Conservation (phyloP, 2,329 filamentous ascomycete genomes). For the Pestalotiopsis sp. region DNA sequence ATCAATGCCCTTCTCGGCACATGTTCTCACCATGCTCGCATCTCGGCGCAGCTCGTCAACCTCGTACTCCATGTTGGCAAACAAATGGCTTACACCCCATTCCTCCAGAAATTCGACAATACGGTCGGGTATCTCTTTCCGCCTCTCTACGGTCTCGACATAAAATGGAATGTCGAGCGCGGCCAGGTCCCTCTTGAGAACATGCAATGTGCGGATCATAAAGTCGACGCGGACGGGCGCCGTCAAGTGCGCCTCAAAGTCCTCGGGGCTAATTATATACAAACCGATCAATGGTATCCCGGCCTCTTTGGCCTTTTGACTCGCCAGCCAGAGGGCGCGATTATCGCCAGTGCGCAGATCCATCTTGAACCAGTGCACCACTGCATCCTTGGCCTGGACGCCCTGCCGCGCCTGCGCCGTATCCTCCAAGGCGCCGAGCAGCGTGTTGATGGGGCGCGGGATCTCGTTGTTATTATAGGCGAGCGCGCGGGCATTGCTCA, state of each 20-base stretch:
- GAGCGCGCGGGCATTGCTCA: constrained; percentile 76
- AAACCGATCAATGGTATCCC: constrained; percentile 73
- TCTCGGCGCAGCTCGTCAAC: constrained; percentile 87
- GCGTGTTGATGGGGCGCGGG: constrained; percentile 71
- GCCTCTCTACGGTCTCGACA: constrained; percentile 70
- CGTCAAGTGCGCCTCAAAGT: constrained; percentile 79
- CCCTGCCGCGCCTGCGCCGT: constrained; percentile 57
- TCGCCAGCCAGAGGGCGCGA: constrained; percentile 68
- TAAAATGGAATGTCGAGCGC: constrained; percentile 77
- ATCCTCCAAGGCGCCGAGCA: constrained; percentile 62
- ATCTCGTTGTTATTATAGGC: constrained; percentile 74
- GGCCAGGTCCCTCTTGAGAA: constrained; percentile 67
- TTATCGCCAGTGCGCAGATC: constrained; percentile 79
- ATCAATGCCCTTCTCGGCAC: constrained; percentile 64
- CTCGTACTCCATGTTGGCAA: constrained; percentile 87
- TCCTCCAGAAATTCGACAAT: constrained; percentile 67
- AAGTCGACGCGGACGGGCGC: constrained; percentile 79
- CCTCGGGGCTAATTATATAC: constrained; percentile 81
- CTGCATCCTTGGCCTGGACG: constrained; percentile 58
- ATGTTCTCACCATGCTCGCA: constrained; percentile 61
- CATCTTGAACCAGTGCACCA: constrained; percentile 90
- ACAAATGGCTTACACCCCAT: constrained; percentile 78
- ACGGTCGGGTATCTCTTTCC: constrained; percentile 62
- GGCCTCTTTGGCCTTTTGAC: constrained; percentile 65
- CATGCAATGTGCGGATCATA: constrained; percentile 69